phyloP scores from a whole-genome alignment of 139 green algal species.

The Coelastrella sp. region DNA sequence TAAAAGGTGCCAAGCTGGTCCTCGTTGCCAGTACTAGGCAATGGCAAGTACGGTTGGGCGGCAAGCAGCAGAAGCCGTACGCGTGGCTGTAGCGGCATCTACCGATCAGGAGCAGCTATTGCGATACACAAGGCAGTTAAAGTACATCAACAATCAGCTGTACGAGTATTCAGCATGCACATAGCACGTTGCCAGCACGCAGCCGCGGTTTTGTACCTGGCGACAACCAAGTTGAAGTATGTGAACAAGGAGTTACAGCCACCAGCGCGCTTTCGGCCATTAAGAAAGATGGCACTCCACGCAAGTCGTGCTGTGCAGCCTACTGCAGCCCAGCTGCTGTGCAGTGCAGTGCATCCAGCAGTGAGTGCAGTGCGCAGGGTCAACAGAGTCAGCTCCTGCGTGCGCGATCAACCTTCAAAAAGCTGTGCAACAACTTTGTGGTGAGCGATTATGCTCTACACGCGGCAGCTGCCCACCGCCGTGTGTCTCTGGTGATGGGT shows the following conservation, averaged over 20 bases:
- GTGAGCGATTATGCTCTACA: not conserved
- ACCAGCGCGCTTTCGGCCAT: not conserved
- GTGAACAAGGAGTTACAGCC: not conserved
- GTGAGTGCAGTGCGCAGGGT: constrained; percentile 1
- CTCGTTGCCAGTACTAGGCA: too few relatives aligned
- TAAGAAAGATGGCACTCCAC: constrained; percentile 22
- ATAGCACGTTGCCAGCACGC: not conserved
- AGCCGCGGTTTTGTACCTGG: not conserved
- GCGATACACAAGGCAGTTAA: too few relatives aligned
- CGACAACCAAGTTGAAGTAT: not conserved
- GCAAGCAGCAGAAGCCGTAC: too few relatives aligned
- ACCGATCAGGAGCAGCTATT: too few relatives aligned
- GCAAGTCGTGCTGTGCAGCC: constrained; percentile 22
- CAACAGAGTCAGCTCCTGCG: not conserved
- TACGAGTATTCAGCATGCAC: not conserved
- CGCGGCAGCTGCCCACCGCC: too few relatives aligned
- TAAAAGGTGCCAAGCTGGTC: too few relatives aligned
- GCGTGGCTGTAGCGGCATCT: too few relatives aligned
- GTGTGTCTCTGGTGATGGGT: too few relatives aligned
- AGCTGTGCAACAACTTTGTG: not conserved
- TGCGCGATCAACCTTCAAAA: not conserved
- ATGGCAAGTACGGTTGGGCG: too few relatives aligned
- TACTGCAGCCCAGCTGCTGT: constrained; percentile 8
- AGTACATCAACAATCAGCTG: too few relatives aligned
- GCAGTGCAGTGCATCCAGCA: constrained; percentile 15